Conservation (phyloP, 345 rosid species). For the Acer saccharum region DNA sequence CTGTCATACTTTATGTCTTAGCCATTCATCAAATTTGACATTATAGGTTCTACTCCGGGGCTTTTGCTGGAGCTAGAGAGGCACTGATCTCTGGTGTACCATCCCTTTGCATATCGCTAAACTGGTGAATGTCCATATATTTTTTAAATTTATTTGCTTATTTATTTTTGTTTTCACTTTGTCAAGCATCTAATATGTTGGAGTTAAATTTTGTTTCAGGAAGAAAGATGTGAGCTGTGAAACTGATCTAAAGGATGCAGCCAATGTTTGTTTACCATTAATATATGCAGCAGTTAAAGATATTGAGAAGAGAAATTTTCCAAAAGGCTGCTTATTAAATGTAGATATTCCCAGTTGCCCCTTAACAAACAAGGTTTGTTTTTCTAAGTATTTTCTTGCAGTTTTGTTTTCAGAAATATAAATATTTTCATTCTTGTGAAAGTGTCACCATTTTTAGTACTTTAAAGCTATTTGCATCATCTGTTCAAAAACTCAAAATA, state of each 20-base stretch:
- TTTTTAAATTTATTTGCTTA: background rate
- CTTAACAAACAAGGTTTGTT: constrained; percentile 37
- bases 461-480: background rate
- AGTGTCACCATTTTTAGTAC: background rate
- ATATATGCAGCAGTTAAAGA: constrained; percentile 44
- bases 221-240: constrained; percentile 41
- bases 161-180: background rate
- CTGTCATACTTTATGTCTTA: background rate
- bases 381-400: background rate
- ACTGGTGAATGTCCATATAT: constrained; percentile 30
- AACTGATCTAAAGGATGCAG: constrained; percentile 46
- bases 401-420: background rate
- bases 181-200: background rate
- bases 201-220: constrained; percentile 22
- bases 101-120: constrained; percentile 39
- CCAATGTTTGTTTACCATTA: constrained; percentile 41
- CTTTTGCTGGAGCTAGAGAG: constrained; percentile 54
- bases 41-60: constrained; percentile 46
- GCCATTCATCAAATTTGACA: background rate
- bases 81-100: constrained; percentile 43
- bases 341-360: constrained; percentile 45
- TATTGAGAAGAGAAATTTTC: constrained; percentile 41
- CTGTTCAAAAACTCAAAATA: background rate
- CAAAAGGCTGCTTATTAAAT: constrained; percentile 39
- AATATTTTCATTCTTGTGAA: background rate